Evolutionary conservation across 768 basidiomycete species (phyloP).

Genomic region (Russula vinacea): DNA sequence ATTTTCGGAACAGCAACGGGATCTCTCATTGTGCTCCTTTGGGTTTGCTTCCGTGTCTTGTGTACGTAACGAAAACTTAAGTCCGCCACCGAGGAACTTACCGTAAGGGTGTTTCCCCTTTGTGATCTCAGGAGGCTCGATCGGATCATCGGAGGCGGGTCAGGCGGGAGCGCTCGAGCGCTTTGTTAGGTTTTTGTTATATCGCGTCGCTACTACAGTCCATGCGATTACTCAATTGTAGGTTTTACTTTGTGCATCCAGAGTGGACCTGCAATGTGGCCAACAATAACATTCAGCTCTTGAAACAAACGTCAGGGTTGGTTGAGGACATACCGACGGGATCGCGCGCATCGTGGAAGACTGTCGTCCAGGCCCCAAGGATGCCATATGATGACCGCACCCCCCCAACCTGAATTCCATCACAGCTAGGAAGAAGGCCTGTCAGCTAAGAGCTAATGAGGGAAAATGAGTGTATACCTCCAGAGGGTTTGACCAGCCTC

Average conservation of each 20-base stretch:
- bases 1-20: too few species aligned
- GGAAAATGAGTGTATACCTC: slow-evolving; percentile 20
- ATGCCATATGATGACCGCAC: slow-evolving; percentile 58
- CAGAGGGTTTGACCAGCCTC: slow-evolving; percentile 35
- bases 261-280: slow-evolving; percentile 33
- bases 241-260: slow-evolving; percentile 34
- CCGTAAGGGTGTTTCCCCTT: too few species aligned
- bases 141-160: too few species aligned
- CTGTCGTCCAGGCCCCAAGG: slow-evolving; percentile 52
- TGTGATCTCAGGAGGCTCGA: too few species aligned
- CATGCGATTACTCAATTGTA: background rate
- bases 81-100: too few species aligned
- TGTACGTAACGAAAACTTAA: too few species aligned
- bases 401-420: slow-evolving; percentile 60
- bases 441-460: background rate
- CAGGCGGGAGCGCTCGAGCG: too few species aligned
- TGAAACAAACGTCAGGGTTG: background rate
- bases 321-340: slow-evolving; percentile 43
- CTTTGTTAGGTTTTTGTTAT: slow-evolving; percentile 1
- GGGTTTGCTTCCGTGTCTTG: too few species aligned
- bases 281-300: background rate
- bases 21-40: too few species aligned
- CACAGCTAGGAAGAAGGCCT: slow-evolving; percentile 43
- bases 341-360: slow-evolving; percentile 46
- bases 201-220: background rate